These are phyloP conservation scores for Teunomyces aglyptinius DNA, from an alignment of 805 yeast genomes.

Conservation along the genomic window DNA sequence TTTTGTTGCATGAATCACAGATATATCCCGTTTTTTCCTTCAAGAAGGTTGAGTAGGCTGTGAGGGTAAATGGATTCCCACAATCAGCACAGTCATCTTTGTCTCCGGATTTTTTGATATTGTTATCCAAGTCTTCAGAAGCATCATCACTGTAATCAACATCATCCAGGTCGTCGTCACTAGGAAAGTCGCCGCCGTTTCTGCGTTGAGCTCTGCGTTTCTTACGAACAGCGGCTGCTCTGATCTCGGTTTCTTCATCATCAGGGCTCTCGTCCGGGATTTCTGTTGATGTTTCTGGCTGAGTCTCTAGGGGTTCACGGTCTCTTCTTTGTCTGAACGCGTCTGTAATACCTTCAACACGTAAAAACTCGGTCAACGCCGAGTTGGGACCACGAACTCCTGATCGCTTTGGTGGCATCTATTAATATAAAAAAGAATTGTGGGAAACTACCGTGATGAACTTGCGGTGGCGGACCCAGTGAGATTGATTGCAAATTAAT, in stretches of 20 bases:
- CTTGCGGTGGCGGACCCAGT: no score
- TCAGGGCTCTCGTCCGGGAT: constrained; percentile 11
- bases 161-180: constrained; percentile 35
- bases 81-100: constrained; percentile 65
- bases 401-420: constrained; percentile 7
- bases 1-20: constrained; percentile 60
- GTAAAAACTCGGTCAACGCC: constrained; percentile 83
- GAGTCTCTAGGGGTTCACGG: constrained; percentile 24
- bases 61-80: constrained; percentile 53
- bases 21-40: constrained; percentile 58
- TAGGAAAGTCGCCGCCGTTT: constrained; percentile 22
- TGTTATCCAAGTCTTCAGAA: constrained; percentile 19
- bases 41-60: constrained; percentile 62
- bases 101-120: constrained; percentile 43
- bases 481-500: no score
- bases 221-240: constrained; percentile 34
- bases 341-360: constrained; percentile 88
- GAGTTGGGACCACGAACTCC: constrained; percentile 67
- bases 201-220: constrained; percentile 32
- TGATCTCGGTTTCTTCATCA: constrained; percentile 29
- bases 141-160: constrained; percentile 25
- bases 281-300: constrained; percentile 6
- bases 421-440: no score
- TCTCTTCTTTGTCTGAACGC: constrained; percentile 52
- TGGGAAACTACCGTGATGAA: no score